Base-by-base conservation (phyloP, 305 asterid genomes). In the Solanum hybrid region DNA sequence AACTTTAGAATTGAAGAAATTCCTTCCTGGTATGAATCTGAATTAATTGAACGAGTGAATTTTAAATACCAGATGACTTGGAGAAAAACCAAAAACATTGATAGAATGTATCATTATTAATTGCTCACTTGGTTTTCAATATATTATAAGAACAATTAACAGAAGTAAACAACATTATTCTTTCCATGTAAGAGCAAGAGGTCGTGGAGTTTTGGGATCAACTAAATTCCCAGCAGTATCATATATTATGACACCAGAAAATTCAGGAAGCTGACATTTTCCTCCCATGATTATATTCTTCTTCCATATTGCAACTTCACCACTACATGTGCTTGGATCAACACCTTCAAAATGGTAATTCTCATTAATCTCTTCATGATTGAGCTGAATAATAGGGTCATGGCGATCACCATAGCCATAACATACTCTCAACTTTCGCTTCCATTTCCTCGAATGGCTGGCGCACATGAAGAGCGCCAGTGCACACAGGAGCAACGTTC, bases 231-330 rank as follows among this genome's bases (percentile, higher is more conserved):
- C 99, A 2, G 92, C 89, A 39, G 98, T 93, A 88, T 96, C 99
- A 82, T 97, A 96, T 35, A 96, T 92, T 5, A 96, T 97, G 51
- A 96, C 98, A 33, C 99, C 98, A 0, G 98, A 96, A 93, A 96
- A 96, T 88, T 97, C 97, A 1, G 99, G 99, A 87, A 96, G 96
- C 94, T 97, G 98, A 64, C 99, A 96, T 89, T 96, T 96, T 5
- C 98, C 98, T 90, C 99, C 99, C 99, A 96, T 97, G 57, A 96
- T 94, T 83, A 96, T 95, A 89, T 95, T 95, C 93, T 96, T 97
- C 94, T 94, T 94, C 99, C 99, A 97, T 8, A 97, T 92, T 2
- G 97, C 78, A 6, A 88, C 94, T 28, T 95, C 99, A 2, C 95
- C 94, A 14, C 95, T 95, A 57, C 86, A 90, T 33, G 93, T 90